A percentile compares a stretch with the other conserved stretches of the same genome.
Conservation (phyloP, 1,284 basidiomycete genomes). For the Trichosporon sp. region DNA sequence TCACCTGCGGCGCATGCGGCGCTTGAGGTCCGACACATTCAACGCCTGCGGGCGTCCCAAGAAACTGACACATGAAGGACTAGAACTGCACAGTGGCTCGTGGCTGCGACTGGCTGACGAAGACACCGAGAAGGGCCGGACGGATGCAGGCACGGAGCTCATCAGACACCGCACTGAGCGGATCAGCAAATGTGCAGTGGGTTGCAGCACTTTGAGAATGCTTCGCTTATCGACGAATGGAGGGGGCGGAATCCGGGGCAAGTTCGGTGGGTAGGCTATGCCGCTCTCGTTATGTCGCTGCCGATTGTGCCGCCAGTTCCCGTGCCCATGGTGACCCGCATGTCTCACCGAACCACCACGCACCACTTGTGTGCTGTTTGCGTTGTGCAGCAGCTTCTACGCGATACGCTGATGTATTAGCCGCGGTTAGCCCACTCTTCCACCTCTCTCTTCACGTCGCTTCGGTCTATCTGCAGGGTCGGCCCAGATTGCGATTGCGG, state of each 20-base stretch:
- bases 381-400: not conserved
- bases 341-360: not conserved
- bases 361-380: too few species aligned
- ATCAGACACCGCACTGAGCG: not conserved
- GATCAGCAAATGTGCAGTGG: not conserved
- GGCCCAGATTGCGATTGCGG: too few species aligned
- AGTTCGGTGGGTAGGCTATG: not conserved
- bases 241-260: not conserved
- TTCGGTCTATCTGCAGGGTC: too few species aligned
- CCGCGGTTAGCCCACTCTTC: not conserved
- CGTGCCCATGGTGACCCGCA: constrained; percentile 1
- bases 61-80: not conserved
- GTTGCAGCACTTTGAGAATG: not conserved
- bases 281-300: not conserved
- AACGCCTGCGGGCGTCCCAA: not conserved
- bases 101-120: too few species aligned
- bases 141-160: not conserved
- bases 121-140: not conserved
- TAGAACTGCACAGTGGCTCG: too few species aligned
- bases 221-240: not conserved
- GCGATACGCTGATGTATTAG: not conserved
- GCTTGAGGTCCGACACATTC: not conserved
- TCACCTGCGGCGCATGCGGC: too few species aligned
- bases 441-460: not conserved
- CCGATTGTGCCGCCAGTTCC: not conserved